Base-by-base conservation (phyloP, 2,329 filamentous ascomycete genomes). In the Alternaria panax region DNA sequence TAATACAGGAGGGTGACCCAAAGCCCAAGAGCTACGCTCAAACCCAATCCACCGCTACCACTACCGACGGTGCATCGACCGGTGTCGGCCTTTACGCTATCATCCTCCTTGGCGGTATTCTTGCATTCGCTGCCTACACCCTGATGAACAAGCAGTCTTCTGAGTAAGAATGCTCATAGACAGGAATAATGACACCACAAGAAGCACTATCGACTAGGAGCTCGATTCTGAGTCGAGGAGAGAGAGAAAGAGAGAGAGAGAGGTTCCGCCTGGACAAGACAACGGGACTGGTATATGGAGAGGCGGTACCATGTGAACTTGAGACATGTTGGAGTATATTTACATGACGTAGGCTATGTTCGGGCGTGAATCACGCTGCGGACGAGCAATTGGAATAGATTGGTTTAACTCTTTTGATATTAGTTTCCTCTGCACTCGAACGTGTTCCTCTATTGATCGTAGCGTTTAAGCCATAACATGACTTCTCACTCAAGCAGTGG, bases 61-160 rank as follows among this genome's bases (percentile, higher is more conserved):
- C 83, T 64, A 81, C 77, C 56, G 77, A 79, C 50, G 78, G 78
- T 48, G 79, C 85, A 53, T 86, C 89, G 68, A 70, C 93, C 60
- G 92, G 93, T 73, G 83, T 96, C 67, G 91, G 89, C 61, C 84
- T 96, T 70, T 97, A 97, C 82, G 91, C 88, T 60, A 71, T 96
- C 69, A 80, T 97, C 72, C 83, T 96, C 69, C 77, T 94, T 67
- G 92, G 92, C 71, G 93, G 90, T 68, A 84, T 88, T 48, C 79
- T 88, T 63, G 92, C 92, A 65, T 98, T 92, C 82, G 86, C 86
- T 71, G 91, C 86, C 72, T 97, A 94, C 85, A 90, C 93, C 81
- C 96, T 95, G 84, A 79, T 96, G 71, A 88, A 94, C 83, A 81
- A 84, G 55, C 68, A 75, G 66, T 55, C 54, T 12, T n/a, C 59